Evolutionary conservation across 2,329 filamentous ascomycete genomes (phyloP).

Genomic region (Cordyceps cateniannulata): DNA sequence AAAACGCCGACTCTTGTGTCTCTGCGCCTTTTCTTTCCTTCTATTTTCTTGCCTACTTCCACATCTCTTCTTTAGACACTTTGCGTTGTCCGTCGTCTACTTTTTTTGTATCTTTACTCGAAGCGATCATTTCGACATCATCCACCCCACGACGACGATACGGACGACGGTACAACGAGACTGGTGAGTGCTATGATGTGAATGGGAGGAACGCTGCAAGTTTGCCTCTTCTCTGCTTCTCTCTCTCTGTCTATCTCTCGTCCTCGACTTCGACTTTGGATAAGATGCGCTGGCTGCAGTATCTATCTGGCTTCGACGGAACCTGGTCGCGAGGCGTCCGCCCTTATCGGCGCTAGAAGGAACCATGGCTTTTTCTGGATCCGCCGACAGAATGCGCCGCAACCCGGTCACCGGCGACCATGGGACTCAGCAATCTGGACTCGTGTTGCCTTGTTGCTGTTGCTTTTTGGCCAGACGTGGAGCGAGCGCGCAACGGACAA

Average conservation of each 20-base stretch:
- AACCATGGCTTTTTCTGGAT: not conserved
- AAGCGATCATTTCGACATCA: not conserved
- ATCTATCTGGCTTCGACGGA: too few relatives aligned
- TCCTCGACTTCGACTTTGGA: not conserved
- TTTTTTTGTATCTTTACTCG: not conserved
- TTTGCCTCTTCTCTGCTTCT: not conserved
- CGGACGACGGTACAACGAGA: not conserved
- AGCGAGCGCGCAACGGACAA: not conserved
- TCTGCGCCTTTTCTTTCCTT: not conserved
- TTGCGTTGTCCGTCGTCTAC: not conserved
- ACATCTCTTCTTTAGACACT: not conserved
- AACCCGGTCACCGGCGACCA: not conserved
- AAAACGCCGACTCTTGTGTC: not conserved
- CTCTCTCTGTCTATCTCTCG: not conserved
- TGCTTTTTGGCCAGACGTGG: not conserved
- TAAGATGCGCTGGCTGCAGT: too few relatives aligned
- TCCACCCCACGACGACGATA: not conserved
- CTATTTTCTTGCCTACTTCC: not conserved
- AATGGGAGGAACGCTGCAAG: not conserved
- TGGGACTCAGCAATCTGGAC: not conserved
- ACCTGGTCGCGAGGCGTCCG: not conserved
- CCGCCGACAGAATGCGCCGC: slow-evolving; percentile 4
- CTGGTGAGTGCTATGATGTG: not conserved
- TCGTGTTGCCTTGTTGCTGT: not conserved
- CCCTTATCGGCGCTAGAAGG: not conserved